Evolutionary conservation across 768 basidiomycete genomes (phyloP).

Genomic region (Hysterangium stoloniferum): DNA sequence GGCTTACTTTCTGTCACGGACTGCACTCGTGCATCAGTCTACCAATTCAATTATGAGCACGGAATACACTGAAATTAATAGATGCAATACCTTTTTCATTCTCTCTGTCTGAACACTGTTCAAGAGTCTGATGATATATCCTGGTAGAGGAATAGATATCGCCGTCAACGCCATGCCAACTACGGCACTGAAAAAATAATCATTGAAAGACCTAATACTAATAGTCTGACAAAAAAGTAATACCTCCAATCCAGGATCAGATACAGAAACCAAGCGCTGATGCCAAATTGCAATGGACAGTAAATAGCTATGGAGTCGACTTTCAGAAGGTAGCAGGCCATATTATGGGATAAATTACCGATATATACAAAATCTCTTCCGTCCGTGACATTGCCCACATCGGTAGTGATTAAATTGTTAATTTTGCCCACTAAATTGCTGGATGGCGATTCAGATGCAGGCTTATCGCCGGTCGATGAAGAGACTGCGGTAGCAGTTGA

Average conservation of each 20-base stretch:
- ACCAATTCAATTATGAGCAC: not conserved
- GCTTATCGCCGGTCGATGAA: not conserved
- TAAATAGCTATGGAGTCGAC: conserved; percentile 23
- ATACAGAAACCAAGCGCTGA: conserved; percentile 37
- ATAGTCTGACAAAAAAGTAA: conserved; percentile 7
- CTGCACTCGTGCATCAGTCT: conserved; percentile 36
- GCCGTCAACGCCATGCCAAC: conserved; percentile 48
- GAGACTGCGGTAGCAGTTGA: not conserved
- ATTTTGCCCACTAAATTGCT: conserved; percentile 62
- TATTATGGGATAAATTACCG: conserved; percentile 12
- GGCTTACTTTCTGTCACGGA: not conserved
- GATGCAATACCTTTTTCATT: conserved; percentile 38
- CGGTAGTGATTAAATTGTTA: conserved; percentile 68
- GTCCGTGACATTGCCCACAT: conserved; percentile 33
- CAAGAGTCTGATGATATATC: conserved; percentile 40
- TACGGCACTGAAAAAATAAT: conserved; percentile 27
- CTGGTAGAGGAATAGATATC: conserved; percentile 49
- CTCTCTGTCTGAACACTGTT: conserved; percentile 40
- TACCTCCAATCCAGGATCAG: conserved; percentile 43
- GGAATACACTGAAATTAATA: not conserved
- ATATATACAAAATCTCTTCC: conserved; percentile 29
- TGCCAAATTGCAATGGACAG: conserved; percentile 33
- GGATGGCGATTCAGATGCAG: conserved; percentile 20
- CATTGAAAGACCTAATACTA: too few relatives aligned
- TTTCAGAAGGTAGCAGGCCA: conserved; percentile 25